Percentiles rank a stretch among this genome's conserved stretches.
phyloP scores from a whole-genome alignment of 371 early-diverging fungal genomes.

The Lichtheimia hyalospora region DNA sequence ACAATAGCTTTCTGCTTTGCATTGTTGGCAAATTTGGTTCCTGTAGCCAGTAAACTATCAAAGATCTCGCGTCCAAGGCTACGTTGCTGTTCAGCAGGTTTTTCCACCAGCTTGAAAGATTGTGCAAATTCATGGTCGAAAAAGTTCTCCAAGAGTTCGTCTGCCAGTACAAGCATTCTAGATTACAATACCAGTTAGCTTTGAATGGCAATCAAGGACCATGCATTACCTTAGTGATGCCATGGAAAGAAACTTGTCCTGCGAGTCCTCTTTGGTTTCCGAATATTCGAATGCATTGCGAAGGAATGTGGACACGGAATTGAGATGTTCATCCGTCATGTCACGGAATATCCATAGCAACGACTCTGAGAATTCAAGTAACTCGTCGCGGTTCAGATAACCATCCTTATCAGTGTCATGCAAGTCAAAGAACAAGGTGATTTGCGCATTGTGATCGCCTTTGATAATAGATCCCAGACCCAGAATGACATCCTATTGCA shows the following conservation, averaged over 20 bases:
- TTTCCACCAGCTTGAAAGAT: conserved; percentile 67
- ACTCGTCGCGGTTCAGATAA: conserved; percentile 75
- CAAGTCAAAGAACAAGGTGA: conserved; percentile 82
- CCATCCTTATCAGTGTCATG: conserved; percentile 81
- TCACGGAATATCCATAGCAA: conserved; percentile 77
- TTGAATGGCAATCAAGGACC: neutral
- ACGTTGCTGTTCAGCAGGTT: conserved; percentile 56
- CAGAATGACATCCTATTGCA: conserved; percentile 68
- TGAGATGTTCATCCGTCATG: conserved; percentile 59
- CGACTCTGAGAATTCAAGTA: conserved; percentile 88
- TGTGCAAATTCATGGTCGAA: conserved; percentile 66
- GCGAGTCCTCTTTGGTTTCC: conserved; percentile 34
- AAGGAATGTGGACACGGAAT: conserved; percentile 71
- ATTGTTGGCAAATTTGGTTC: conserved; percentile 36
- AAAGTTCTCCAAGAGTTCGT: conserved; percentile 69
- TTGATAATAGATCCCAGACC: conserved; percentile 80
- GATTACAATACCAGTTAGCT: neutral
- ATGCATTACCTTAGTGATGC: conserved; percentile 36
- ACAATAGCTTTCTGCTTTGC: conserved; percentile 5
- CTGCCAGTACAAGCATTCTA: conserved; percentile 74
- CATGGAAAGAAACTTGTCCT: conserved; percentile 33
- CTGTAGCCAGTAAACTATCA: conserved; percentile 50
- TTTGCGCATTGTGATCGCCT: conserved; percentile 77
- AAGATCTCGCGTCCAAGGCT: conserved; percentile 60
- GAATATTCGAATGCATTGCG: conserved; percentile 70